Evolutionary conservation across 2,329 filamentous ascomycete genomes (phyloP).

Genomic region (Exophiala spinifera): DNA sequence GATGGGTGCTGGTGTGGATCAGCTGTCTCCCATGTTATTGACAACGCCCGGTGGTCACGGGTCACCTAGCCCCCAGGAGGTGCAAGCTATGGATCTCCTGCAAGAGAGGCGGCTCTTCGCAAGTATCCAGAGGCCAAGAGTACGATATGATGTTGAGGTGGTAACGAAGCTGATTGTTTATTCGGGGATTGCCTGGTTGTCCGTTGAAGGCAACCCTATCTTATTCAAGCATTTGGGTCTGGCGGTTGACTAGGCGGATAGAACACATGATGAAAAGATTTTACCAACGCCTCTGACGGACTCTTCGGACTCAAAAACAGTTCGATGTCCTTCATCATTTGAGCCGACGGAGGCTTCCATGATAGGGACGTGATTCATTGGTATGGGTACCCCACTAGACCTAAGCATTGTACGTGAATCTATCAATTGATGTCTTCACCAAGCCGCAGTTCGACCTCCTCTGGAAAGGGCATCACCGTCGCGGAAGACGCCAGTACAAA

Average conservation of each 20-base stretch:
- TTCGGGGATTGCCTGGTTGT: conserved; percentile 83
- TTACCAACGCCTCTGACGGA: too few species aligned
- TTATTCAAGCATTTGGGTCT: conserved; percentile 57
- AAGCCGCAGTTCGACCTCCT: too few species aligned
- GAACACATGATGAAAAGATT: neutral
- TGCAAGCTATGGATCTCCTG: conserved; percentile 29
- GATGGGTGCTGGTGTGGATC: conserved; percentile 62
- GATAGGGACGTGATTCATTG: neutral
- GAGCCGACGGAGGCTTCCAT: too few species aligned
- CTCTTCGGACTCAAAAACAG: too few species aligned
- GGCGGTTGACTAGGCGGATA: conserved; percentile 10
- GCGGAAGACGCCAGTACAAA: too few species aligned
- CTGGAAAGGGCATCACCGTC: too few species aligned
- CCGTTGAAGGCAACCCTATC: conserved; percentile 70
- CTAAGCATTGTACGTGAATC: too few species aligned
- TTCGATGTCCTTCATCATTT: too few species aligned
- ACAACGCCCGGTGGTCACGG: neutral
- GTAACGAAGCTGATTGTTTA: conserved; percentile 96
- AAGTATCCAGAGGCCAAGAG: conserved; percentile 76
- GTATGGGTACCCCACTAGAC: too few species aligned
- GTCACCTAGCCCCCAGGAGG: conserved; percentile 27
- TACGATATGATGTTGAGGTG: conserved; percentile 97
- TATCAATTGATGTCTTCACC: too few species aligned
- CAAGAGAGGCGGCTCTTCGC: conserved; percentile 80
- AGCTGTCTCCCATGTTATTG: conserved; percentile 8